Base-by-base conservation (phyloP, 2,329 filamentous ascomycete species). In the Colletotrichum cordylinicola region DNA sequence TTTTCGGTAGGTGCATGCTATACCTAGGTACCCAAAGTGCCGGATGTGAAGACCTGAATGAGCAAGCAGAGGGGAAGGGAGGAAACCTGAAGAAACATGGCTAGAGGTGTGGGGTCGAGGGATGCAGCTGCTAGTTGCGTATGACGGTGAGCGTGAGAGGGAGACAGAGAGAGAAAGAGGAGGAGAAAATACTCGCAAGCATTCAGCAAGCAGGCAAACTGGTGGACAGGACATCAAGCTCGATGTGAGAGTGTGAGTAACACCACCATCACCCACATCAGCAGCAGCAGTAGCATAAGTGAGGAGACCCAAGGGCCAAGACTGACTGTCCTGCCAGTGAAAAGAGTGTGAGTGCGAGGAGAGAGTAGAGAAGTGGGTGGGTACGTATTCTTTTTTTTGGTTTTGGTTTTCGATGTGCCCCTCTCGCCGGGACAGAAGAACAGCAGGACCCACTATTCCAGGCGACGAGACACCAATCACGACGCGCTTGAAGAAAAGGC, bases 321-420 rank as follows among this genome's bases (percentile, higher is more conserved):
- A 68, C 64, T 29, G 31, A 58, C 8, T 6, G 39, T 43, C 39
- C 39, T 43, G 18, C 39, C 39, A 43, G 39, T 43, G 8, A 43
- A 43, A 43, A 9, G 39, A 58, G 21, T 35, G 43, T 15, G 61
- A 35, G 69, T 35, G 52, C 18, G 48, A 9, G 56, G 15, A 56
- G 21, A 18, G 8, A 16, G 24, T 8, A 72, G 24, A 55, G 37
- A 58, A 65, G 24, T 27, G 24, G 24, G 52, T 74, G 67, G 58
- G 24, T 29, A 66, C 52, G 21, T 61, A 43, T n/a, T 43, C 39
- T 43, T 43, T 70, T 60, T 66, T 27, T 27, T 27, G 24, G 24
- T 65, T 72, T 67, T 67, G 61, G 55, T 62, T 67, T 62, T 67
- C 69, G 39, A 72, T 62, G 31, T 72, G 29, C 27, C 37, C 68